Base-by-base conservation (phyloP, 192 early-diverging fungal species). In the Phycomyces blakesleeanus region DNA sequence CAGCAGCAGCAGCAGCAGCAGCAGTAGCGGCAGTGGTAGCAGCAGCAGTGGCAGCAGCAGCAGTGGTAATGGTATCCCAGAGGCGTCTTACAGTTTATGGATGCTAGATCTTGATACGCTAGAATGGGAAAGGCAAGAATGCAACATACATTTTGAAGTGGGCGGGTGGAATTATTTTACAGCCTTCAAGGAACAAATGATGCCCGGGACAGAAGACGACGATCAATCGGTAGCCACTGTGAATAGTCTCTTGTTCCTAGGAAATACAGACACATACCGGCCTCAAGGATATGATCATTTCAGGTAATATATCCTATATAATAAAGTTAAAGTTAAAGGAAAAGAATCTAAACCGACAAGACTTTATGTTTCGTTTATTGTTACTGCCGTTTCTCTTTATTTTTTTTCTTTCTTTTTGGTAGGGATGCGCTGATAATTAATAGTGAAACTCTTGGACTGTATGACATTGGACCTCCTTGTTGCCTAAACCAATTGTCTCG, bases 131-230 rank as follows among this genome's bases (percentile, higher is more conserved):
- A 79, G 74, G 39, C 68, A 80, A 42, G 82, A 80, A 49, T 76
- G 78, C 22, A 77, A 76, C 42, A 63, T 56, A 9, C 74, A 70
- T 41, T 74, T 85, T 53, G 78, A 81, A 49, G 66, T 68, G 14
- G 73, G 72, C 16, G 75, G 75, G 14, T 86, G 84, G 84, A 80
- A 86, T 49, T 86, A 84, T 59, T 83, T 81, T 62, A 81, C 78
- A 12, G 61, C 83, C 27, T 68, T 77, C 18, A 62, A 68, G 37
- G 58, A 82, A 66, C 40, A 66, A 22, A 59, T 50, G 16, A 66
- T 55, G 8, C 51, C 64, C 21, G 38, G 52, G 8, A 24, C 24
- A 24, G 40, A 42, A 42, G 53, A 69, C 20, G 73, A 74, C 37
- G 34, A 57, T 5, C 66, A 78, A 26, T 66, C 66, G 18, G 44